Base-by-base conservation (phyloP, 345 rosid genomes). In the Rubroshorea leprosula region DNA sequence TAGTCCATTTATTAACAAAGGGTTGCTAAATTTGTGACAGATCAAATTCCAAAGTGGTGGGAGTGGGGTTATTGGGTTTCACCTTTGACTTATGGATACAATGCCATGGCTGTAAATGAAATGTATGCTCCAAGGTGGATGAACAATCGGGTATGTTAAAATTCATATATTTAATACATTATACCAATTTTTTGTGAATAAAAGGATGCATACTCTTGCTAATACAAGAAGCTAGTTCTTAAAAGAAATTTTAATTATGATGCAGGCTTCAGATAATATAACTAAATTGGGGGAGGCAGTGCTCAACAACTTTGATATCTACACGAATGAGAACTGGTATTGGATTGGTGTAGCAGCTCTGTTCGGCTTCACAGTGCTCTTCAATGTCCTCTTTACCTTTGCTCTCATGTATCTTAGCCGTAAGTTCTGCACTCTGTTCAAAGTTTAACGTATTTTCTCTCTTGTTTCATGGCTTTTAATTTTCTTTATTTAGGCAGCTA, bases 1-100 rank as follows among this genome's bases (percentile, higher is more conserved):
- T 39, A 2, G 6, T 50, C 15, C 43, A 15, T 23, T 46, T 6
- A 43, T 26, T 49, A 26, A 53, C 45, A 23, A 3, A 26, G 43
- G 24, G 20, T 58, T 23, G 38, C 41, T 35, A 55, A 20, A 12
- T 49, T 55, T 61, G 22, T 59, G 55, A 72, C 81, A 88, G 96
- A 61, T 54, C 19, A 79, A 23, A 85, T 93, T 67, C 99, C 97
- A 25, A 54, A 14, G 6, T 87, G 99, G 91, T 93, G 94, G 96
- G 46, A 48, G 22, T 93, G 97, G 99, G 99, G 73, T 54, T 79
- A 93, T 59, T 93, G 99, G 99, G 60, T 87, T 54, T 93, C 97
- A 27, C 97, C 99, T 13, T 4, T 93, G 80, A 49, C 79, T 17
- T 93, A 89, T 48, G 83, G 79, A 57, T 81, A 39, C 69, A 84